These are phyloP conservation scores for Ustilago curta DNA, from an alignment of 1,284 basidiomycete species.

Conservation along the genomic window DNA sequence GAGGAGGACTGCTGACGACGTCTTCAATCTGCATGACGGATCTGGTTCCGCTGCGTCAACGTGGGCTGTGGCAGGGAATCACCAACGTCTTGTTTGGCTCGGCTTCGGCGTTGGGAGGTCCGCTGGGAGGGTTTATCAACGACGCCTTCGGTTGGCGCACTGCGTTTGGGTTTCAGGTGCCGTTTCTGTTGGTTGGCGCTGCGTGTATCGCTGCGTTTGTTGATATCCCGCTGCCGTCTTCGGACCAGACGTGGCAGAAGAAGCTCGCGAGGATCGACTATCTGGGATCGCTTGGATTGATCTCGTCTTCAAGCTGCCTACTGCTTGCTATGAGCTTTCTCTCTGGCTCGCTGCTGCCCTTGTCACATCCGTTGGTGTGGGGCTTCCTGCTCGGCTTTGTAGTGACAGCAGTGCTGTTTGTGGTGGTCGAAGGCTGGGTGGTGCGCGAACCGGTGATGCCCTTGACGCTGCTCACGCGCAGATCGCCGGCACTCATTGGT, in stretches of 20 bases:
- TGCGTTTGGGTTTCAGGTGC: conserved; percentile 68
- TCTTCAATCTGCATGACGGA: conserved; percentile 71
- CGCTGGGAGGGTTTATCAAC: conserved; percentile 60
- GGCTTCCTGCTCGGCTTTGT: conserved; percentile 59
- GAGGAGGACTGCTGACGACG: conserved; percentile 71
- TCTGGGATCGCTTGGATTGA: conserved; percentile 67
- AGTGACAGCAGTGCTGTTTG: conserved; percentile 73
- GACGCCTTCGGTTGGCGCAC: conserved; percentile 60
- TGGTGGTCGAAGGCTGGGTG: conserved; percentile 72
- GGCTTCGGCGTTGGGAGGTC: conserved; percentile 67
- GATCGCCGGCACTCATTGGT: conserved; percentile 32
- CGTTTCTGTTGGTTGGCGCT: conserved; percentile 67
- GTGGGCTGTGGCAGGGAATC: conserved; percentile 70
- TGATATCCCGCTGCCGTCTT: conserved; percentile 68
- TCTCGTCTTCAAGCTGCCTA: conserved; percentile 65
- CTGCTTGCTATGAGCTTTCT: conserved; percentile 67
- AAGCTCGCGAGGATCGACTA: conserved; percentile 69
- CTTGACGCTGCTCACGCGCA: conserved; percentile 25
- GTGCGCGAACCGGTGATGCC: conserved; percentile 69
- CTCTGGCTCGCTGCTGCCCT: conserved; percentile 58
- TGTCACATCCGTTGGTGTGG: conserved; percentile 55
- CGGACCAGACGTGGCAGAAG: conserved; percentile 67
- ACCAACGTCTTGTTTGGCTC: conserved; percentile 67
- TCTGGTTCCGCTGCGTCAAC: conserved; percentile 69
- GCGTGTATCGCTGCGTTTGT: conserved; percentile 68